Evolutionary conservation across 2,329 filamentous ascomycete genomes (phyloP).

Genomic region (Berkeleyomyces basicola): DNA sequence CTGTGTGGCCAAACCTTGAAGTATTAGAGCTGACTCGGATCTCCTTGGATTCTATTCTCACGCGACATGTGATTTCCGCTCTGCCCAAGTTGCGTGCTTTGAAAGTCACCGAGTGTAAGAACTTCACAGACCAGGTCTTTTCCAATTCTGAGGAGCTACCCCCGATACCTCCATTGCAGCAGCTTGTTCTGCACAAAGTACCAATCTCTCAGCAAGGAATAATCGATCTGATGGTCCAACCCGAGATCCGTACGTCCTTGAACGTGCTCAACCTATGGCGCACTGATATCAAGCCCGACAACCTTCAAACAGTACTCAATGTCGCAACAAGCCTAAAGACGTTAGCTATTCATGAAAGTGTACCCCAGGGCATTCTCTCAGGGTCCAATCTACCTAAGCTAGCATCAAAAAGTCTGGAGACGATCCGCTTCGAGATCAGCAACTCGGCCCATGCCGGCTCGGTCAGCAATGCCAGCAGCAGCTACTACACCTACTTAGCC

Average conservation of each 20-base stretch:
- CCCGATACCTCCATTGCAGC: conserved; percentile 56
- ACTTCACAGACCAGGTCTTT: conserved; percentile 66
- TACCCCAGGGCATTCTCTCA: conserved; percentile 33
- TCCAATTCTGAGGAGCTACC: conserved; percentile 47
- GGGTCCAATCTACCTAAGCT: conserved; percentile 40
- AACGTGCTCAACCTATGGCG: conserved; percentile 52
- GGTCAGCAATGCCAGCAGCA: conserved; percentile 36
- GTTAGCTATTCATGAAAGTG: conserved; percentile 35
- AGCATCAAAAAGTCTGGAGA: conserved; percentile 49
- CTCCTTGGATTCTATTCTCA: conserved; percentile 49
- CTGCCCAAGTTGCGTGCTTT: conserved; percentile 55
- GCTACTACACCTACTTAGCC: conserved; percentile 75
- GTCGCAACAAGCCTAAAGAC: conserved; percentile 40
- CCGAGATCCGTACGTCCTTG: conserved; percentile 42
- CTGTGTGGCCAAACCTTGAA: conserved; percentile 53
- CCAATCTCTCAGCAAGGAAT: conserved; percentile 60
- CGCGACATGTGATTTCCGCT: conserved; percentile 54
- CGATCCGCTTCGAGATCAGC: conserved; percentile 71
- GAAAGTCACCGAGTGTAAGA: conserved; percentile 52
- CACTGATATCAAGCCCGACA: conserved; percentile 50
- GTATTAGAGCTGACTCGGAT: conserved; percentile 54
- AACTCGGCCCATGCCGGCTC: conserved; percentile 39
- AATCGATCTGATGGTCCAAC: conserved; percentile 45
- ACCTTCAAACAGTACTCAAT: conserved; percentile 43
- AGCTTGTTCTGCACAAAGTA: conserved; percentile 54